Percentiles rank a stretch among this genome's conserved stretches.
phyloP scores from a whole-genome alignment of 148 eudicot species.

The Cornus controversa region DNA sequence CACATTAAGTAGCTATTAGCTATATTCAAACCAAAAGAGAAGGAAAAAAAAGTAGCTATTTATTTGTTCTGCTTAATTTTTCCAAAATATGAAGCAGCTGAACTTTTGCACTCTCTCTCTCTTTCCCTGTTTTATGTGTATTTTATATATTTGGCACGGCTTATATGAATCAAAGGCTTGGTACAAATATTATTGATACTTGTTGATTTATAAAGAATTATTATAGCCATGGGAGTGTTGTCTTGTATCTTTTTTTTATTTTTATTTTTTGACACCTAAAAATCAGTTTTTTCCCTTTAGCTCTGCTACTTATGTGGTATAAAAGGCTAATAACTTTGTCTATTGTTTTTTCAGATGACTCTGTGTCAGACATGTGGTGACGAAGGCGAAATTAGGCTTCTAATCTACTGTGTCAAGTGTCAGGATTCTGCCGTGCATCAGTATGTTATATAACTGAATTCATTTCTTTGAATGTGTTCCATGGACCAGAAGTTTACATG shows the following conservation, averaged over 20 bases:
- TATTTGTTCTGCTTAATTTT: no score
- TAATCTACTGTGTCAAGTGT: constrained; percentile 32
- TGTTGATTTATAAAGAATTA: not conserved
- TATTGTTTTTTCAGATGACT: constrained; percentile 22
- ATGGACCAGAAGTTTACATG: no score
- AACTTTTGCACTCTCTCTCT: no score
- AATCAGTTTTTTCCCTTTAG: no score
- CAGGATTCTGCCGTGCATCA: constrained; percentile 32
- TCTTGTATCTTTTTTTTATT: not conserved
- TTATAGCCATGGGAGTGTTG: not conserved
- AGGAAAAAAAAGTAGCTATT: no score
- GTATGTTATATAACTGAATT: constrained; percentile 15
- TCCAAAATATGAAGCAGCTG: no score
- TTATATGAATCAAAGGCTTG: not conserved
- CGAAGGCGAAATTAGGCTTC: constrained; percentile 24
- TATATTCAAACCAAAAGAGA: no score
- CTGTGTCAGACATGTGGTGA: constrained; percentile 38
- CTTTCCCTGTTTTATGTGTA: no score
- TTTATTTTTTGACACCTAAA: no score
- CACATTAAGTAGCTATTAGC: no score
- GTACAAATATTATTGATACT: not conserved
- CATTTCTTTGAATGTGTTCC: not conserved
- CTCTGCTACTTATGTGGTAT: not conserved
- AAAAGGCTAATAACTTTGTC: not conserved
- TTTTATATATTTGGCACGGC: not conserved